These are phyloP conservation scores for Deinandra increscens DNA, from an alignment of 129 eudicot genomes.

Conservation along the genomic window DNA sequence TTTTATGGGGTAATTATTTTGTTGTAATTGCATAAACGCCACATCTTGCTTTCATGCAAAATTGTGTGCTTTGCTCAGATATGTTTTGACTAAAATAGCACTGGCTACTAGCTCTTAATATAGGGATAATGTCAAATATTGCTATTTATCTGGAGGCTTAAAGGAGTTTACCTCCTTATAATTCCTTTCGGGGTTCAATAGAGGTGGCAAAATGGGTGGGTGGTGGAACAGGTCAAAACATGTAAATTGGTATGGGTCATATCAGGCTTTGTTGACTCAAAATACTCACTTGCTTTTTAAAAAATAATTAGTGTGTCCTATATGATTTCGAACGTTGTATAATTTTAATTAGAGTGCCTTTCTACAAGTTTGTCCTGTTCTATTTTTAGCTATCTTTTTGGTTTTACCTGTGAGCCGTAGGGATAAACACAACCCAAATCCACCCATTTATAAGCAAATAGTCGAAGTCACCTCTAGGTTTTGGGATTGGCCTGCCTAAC, in stretches of 20 bases:
- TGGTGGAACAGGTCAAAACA: background rate
- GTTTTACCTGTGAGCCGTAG: background rate
- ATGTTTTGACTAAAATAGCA: background rate
- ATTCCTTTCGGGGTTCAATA: background rate
- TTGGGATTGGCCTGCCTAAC: slow-evolving; percentile 11
- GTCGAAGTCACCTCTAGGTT: background rate
- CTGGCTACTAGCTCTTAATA: background rate
- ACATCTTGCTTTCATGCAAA: background rate
- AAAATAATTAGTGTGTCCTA: background rate
- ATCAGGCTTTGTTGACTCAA: background rate
- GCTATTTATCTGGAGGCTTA: background rate
- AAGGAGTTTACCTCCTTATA: background rate
- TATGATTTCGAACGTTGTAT: background rate
- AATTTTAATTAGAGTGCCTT: background rate
- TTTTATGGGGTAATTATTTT: slow-evolving; percentile 95
- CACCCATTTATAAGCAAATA: background rate
- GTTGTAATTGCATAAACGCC: background rate
- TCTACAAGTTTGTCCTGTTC: background rate
- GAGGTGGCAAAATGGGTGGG: background rate
- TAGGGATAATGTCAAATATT: background rate
- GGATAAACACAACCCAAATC: background rate
- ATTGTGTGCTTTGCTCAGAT: background rate
- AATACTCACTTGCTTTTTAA: background rate
- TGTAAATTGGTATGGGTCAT: background rate
- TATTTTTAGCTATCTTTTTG: background rate